Evolutionary conservation across 2,329 filamentous ascomycete genomes (phyloP).

Genomic region (Alternaria solani): DNA sequence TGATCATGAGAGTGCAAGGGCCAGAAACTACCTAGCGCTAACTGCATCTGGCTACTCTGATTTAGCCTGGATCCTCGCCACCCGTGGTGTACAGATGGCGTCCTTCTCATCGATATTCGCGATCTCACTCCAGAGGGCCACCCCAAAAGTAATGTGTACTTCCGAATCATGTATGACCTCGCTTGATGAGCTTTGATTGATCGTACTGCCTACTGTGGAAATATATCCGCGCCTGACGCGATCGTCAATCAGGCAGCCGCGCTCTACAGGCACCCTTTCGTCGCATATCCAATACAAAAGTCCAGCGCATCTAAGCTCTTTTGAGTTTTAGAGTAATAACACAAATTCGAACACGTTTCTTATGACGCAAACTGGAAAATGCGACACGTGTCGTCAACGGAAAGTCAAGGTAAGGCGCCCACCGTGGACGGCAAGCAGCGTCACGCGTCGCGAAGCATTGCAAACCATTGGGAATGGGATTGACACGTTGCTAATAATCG

Average conservation of each 20-base stretch:
- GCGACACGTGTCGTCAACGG: conserved; percentile 40
- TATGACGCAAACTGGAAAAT: conserved; percentile 46
- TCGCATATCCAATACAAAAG: neutral
- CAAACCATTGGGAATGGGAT: neutral
- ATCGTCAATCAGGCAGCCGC: conserved; percentile 1
- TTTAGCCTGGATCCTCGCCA: neutral
- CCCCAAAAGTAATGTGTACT: neutral
- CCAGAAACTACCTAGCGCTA: neutral
- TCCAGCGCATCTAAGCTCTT: neutral
- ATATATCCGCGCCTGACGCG: neutral
- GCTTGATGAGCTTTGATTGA: neutral
- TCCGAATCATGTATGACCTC: neutral
- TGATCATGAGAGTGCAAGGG: neutral
- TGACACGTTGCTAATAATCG: neutral
- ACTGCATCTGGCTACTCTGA: neutral
- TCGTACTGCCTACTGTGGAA: neutral
- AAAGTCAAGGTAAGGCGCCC: conserved; percentile 39
- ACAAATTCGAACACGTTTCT: too few relatives aligned
- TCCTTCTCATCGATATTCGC: neutral
- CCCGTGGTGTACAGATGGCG: neutral
- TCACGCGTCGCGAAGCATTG: neutral
- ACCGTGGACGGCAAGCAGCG: neutral
- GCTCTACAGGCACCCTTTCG: neutral
- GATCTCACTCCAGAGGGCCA: fast-evolving
- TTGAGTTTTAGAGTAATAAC: neutral